Evolutionary conservation across 2,329 filamentous ascomycete species (phyloP), one percentile per base, ranked within the genome.

Genomic region (Exophiala alcalophila): DNA sequence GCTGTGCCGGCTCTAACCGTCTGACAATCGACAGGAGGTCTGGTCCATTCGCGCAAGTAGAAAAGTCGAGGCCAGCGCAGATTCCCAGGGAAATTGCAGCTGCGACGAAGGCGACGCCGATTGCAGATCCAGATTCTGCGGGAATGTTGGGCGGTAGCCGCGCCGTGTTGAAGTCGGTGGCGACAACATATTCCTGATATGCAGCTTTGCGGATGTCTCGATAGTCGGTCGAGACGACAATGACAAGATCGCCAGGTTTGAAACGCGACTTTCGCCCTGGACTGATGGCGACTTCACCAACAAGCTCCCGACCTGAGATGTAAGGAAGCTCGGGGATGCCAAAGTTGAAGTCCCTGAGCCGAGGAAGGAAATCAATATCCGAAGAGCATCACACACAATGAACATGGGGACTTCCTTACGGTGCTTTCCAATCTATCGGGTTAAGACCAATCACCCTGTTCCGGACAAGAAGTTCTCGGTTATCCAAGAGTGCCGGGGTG

Each of bases 141-240:
- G 72, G 70, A 1, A 78, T 64, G 3, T 67, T 61, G 1, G 65
- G 61, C 0, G 83, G 83, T 12, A 86, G 71, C 4, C 76, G 72
- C 4, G 80, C 79, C 0, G 77, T 73, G 57, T 86, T 86, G 62
- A 76, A 84, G 48, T 78, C 71, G 1, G 75, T 78, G 0, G 80
- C 76, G 3, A 86, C 70, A 12, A 78, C 77, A 53, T 83, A 86
- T 58, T 86, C 69, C 60, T 87, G 83, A 58, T 81, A 87, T 1
- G 81, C 80, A 1, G 81, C 81, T 61, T 87, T 87, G 23, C 83
- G 73, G 14, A 80, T 70, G 55, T 87, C 83, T 11, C 83, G 75
- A 57, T 87, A 87, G 63, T 87, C 83, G 20, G 83, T 87, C 0
- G 82, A 85, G 10, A 84, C 80, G n/a, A 78, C 77, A 23, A 84